Percentiles rank a stretch among this genome's conserved stretches.
Conservation (phyloP, 441 rosid genomes). For the Mallotus repandus region DNA sequence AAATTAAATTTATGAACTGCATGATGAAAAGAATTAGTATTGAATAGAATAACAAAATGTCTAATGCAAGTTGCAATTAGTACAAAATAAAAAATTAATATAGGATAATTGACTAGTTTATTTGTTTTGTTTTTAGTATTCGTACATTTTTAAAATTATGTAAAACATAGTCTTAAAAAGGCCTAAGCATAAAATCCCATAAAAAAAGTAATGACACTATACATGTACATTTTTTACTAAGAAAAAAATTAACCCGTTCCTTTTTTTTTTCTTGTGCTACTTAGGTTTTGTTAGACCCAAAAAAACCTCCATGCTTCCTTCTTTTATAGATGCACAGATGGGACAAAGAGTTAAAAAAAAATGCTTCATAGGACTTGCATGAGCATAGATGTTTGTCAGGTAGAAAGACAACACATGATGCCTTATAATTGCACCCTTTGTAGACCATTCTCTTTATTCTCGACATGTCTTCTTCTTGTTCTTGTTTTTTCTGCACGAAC, state of each 20-base stretch:
- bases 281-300: slow-evolving; percentile 8
- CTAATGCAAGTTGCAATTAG: too few species aligned
- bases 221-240: too few species aligned
- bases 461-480: neutral
- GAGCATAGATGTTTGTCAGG: slow-evolving; percentile 61
- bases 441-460: slow-evolving; percentile 23
- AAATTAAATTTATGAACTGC: too few species aligned
- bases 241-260: too few species aligned
- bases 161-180: slow-evolving; percentile 20
- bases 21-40: too few species aligned
- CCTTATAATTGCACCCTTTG: slow-evolving; percentile 39
- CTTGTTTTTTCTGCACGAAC: slow-evolving; percentile 21
- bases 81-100: too few species aligned
- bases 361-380: slow-evolving; percentile 47
- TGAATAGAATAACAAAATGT: too few species aligned
- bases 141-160: neutral
- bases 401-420: slow-evolving; percentile 41
- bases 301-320: slow-evolving; percentile 51
- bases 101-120: too few species aligned
- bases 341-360: slow-evolving; percentile 39
- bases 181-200: too few species aligned
- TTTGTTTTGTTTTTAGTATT: too few species aligned
- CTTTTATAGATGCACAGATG: slow-evolving; percentile 46
- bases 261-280: neutral
- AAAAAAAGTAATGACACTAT: neutral